Base-by-base conservation (phyloP, 139 green algal genomes). In the Spirogloea muscicola region DNA sequence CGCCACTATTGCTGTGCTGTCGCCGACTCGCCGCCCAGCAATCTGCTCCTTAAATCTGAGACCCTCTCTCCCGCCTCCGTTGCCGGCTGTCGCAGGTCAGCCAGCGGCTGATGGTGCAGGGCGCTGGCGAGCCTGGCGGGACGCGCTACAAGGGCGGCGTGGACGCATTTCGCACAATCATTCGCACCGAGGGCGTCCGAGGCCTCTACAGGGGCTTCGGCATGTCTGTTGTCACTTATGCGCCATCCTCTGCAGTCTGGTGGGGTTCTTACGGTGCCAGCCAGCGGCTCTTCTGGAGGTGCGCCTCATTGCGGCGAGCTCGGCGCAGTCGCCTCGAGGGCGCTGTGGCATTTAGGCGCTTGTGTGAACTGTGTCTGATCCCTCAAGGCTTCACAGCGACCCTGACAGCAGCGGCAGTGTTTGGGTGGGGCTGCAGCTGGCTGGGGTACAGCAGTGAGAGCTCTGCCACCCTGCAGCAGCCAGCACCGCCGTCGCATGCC, bases 121-220 rank as follows among this genome's bases (percentile, higher is more conserved):
- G 85, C 1, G 49, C 60, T 51, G 57, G n/a, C 31, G 46, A 43
- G n/a, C 48, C 48, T 61, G 27, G 29, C 57, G 6, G 36, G 49
- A 63, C 66, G 1, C 38, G 72, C 3, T 76, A 81, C 71, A 66
- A 49, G 44, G 87, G 80, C 27, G 87, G 87, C 6, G 25, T 93
- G 1, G 60, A 85, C 16, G 87, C 96, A 62, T 83, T 88, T 0
- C 79, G 86, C 31, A 21, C 79, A 0, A 98, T 98, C 18, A 9
- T 97, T 0, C 31, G 25, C n/a, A 62, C 82, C 55, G 93, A 97
- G 77, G 93, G 93, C 0, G 37, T 96, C 1, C 81, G 81, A 0
- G 93, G 92, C 2, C 88, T 98, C 39, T 97, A 96, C 80, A 85
- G 91, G 1, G 93, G 93, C 21, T 96, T 98, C 61, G 87, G 88